phyloP scores from a whole-genome alignment of 371 early-diverging fungal genomes.

The Rhizopus sp. region DNA sequence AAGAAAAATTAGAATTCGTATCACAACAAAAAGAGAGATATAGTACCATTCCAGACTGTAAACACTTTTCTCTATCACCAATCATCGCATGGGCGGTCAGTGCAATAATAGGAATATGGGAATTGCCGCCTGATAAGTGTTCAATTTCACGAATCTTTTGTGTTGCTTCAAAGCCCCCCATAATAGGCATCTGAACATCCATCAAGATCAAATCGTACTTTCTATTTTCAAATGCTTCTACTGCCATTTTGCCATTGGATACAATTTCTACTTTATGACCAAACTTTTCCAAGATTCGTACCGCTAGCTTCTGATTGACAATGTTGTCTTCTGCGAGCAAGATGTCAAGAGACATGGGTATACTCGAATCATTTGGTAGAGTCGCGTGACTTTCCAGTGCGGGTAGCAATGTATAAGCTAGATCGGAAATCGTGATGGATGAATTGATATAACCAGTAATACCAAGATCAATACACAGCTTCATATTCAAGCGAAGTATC shows the following conservation, averaged over 20 bases:
- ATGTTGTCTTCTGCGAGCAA: slow-evolving; percentile 82
- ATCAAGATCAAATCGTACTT: slow-evolving; percentile 74
- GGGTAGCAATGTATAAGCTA: slow-evolving; percentile 66
- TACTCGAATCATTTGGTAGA: slow-evolving; percentile 54
- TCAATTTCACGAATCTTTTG: slow-evolving; percentile 71
- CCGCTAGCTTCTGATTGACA: slow-evolving; percentile 80
- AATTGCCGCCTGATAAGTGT: slow-evolving; percentile 35
- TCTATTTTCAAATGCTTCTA: slow-evolving; percentile 63
- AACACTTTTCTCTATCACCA: slow-evolving; percentile 77
- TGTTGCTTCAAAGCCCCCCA: slow-evolving; percentile 83
- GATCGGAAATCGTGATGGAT: slow-evolving; percentile 57
- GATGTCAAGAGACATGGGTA: slow-evolving; percentile 60
- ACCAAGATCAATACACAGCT: slow-evolving; percentile 64
- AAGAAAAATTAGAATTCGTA: background rate
- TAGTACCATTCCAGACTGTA: slow-evolving; percentile 71
- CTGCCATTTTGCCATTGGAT: slow-evolving; percentile 73
- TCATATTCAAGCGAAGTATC: slow-evolving; percentile 53
- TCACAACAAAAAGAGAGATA: background rate
- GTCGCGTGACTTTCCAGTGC: slow-evolving; percentile 69
- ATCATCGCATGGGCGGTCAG: slow-evolving; percentile 85
- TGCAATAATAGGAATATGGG: slow-evolving; percentile 74
- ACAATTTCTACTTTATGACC: slow-evolving; percentile 74
- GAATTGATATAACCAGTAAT: slow-evolving; percentile 66
- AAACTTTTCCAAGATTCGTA: slow-evolving; percentile 74
- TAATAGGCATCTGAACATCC: slow-evolving; percentile 78